Conservation (phyloP, 2,329 filamentous ascomycete genomes). For the Sclerotinia glacialis region DNA sequence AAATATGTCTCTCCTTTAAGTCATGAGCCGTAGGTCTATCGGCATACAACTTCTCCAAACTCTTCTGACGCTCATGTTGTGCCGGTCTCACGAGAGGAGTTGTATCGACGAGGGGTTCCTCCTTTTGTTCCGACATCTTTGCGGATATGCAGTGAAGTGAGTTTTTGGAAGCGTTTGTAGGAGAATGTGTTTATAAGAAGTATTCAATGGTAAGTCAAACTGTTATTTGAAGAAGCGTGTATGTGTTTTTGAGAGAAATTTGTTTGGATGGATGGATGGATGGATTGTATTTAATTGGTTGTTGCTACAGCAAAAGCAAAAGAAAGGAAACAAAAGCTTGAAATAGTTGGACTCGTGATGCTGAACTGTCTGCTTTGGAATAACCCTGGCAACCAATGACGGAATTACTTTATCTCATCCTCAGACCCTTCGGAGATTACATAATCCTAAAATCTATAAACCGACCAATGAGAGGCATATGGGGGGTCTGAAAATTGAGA, state of each 20-base stretch:
- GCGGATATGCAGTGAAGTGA: background rate
- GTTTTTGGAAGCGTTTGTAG: background rate
- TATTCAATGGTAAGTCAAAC: background rate
- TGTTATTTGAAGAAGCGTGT: background rate
- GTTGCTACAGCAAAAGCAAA: background rate
- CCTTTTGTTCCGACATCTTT: slow-evolving; percentile 27
- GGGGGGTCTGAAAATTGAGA: too few relatives aligned
- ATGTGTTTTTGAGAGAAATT: background rate
- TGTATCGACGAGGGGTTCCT: slow-evolving; percentile 39
- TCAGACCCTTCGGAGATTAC: too few relatives aligned
- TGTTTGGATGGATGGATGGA: too few relatives aligned
- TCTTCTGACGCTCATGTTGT: slow-evolving; percentile 57
- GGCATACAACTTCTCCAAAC: slow-evolving; percentile 68
- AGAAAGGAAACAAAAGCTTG: background rate
- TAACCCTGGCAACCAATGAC: slow-evolving; percentile 8
- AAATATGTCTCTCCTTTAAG: slow-evolving; percentile 65
- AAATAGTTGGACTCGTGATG: background rate
- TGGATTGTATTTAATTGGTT: background rate
- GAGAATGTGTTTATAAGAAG: too few relatives aligned
- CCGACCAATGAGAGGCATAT: too few relatives aligned
- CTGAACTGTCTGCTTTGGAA: background rate
- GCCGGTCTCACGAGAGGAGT: slow-evolving; percentile 54
- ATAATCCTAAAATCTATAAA: too few relatives aligned
- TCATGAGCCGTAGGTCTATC: slow-evolving; percentile 66
- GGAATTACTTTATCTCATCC: too few relatives aligned